Conservation (phyloP, 2,329 filamentous ascomycete genomes). For the Beauveria pseudobassiana region DNA sequence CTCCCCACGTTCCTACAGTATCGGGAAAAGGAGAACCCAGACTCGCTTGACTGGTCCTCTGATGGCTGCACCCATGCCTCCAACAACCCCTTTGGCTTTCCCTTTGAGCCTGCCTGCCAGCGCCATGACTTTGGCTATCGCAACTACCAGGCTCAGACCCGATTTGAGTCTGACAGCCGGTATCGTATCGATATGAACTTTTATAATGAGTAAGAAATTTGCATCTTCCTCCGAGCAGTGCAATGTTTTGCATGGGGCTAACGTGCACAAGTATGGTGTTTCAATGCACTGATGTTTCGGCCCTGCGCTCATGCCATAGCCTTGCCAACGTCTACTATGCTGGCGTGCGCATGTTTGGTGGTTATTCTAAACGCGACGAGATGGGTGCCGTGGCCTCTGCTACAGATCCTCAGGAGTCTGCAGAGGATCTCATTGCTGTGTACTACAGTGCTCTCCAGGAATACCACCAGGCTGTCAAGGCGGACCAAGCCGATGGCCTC, state of each 20-base stretch:
- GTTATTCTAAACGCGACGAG: slow-evolving; percentile 3
- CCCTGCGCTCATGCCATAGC: slow-evolving; percentile 17
- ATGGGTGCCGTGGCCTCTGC: neutral
- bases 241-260: neutral
- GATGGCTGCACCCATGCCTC: slow-evolving; percentile 20
- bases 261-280: slow-evolving; percentile 19
- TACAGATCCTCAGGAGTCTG: slow-evolving; percentile 3
- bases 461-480: slow-evolving; percentile 20
- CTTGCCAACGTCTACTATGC: slow-evolving; percentile 27
- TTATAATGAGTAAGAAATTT: slow-evolving; percentile 21
- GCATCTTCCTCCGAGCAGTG: neutral
- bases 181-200: slow-evolving; percentile 37
- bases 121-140: slow-evolving; percentile 38
- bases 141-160: slow-evolving; percentile 24
- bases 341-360: slow-evolving; percentile 24
- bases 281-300: slow-evolving; percentile 19
- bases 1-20: neutral
- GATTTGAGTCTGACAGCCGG: slow-evolving; percentile 32
- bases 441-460: slow-evolving; percentile 22
- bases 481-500: slow-evolving; percentile 20
- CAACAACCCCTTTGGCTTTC: slow-evolving; percentile 20
- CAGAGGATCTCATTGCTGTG: slow-evolving; percentile 15
- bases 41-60: slow-evolving; percentile 15
- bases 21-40: neutral
- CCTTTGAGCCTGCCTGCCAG: slow-evolving; percentile 24